Conservation (phyloP, 257 asterid genomes). For the Jacaranda copaia region DNA sequence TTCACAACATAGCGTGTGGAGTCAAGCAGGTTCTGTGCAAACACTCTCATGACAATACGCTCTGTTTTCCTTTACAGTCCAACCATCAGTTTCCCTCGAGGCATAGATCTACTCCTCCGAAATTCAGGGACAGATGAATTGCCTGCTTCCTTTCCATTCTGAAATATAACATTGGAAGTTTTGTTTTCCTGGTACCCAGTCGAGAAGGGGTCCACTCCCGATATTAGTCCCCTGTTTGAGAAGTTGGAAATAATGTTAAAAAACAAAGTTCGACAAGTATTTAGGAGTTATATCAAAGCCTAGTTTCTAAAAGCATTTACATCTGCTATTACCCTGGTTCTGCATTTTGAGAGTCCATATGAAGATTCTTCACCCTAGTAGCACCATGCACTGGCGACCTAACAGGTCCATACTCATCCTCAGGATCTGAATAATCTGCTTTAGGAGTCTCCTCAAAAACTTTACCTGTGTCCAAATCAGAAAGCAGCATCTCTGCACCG, state of each 20-base stretch:
- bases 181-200: conserved; percentile 56
- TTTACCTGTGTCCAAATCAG: conserved; percentile 46
- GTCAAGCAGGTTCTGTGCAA: conserved; percentile 39
- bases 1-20: background rate
- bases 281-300: background rate
- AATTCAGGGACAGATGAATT: conserved; percentile 51
- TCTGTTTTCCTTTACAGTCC: conserved; percentile 38
- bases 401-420: conserved; percentile 49
- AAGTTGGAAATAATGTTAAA: background rate
- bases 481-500: conserved; percentile 46
- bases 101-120: conserved; percentile 84
- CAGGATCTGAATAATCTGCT: conserved; percentile 59
- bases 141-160: conserved; percentile 53
- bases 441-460: conserved; percentile 52
- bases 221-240: conserved; percentile 54
- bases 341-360: conserved; percentile 72
- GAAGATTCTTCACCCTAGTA: conserved; percentile 56
- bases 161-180: conserved; percentile 19
- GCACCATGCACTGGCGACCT: conserved; percentile 46
- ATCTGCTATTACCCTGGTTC: conserved; percentile 67
- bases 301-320: background rate
- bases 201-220: conserved; percentile 49
- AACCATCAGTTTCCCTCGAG: conserved; percentile 75
- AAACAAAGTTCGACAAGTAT: background rate
- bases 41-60: conserved; percentile 39